Percentiles rank a stretch among this genome's conserved stretches.
Evolutionary conservation across 495 filamentous ascomycete genomes (phyloP).

Genomic region (Daldinia childiae): DNA sequence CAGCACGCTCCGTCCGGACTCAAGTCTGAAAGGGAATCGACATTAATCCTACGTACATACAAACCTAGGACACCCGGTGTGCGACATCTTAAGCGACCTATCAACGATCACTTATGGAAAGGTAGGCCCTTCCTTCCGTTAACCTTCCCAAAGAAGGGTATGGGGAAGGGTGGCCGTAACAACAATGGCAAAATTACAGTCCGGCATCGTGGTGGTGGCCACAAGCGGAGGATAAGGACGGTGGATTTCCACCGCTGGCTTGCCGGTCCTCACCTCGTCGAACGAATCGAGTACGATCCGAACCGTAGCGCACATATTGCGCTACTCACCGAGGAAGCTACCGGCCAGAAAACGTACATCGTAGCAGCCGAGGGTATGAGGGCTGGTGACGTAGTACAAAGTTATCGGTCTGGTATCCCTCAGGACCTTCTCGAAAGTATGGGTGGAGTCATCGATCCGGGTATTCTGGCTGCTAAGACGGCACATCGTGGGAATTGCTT

Average conservation of each 20-base stretch:
- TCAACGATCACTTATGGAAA: constrained; percentile 97
- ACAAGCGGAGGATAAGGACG: constrained; percentile 87
- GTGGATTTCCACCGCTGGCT: constrained; percentile 83
- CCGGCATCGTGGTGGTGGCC: constrained; percentile 88
- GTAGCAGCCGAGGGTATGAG: constrained; percentile 92
- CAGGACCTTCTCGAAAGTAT: constrained; percentile 83
- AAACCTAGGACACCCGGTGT: constrained; percentile 95
- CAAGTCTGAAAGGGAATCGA: constrained; percentile 48
- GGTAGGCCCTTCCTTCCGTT: constrained; percentile 82
- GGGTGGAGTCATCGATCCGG: constrained; percentile 90
- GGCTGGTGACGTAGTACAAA: constrained; percentile 89
- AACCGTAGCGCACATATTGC: constrained; percentile 94
- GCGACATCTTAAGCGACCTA: constrained; percentile 86
- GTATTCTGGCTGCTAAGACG: constrained; percentile 93
- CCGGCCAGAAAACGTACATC: constrained; percentile 81
- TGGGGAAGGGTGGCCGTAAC: constrained; percentile 91
- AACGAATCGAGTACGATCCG: constrained; percentile 95
- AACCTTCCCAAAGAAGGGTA: constrained; percentile 90
- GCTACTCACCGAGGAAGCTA: constrained; percentile 75
- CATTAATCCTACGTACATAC: constrained; percentile 76
- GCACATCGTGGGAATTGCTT: constrained; percentile 95
- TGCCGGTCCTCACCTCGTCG: constrained; percentile 83
- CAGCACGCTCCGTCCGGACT: constrained; percentile 6
- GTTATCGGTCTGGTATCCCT: constrained; percentile 88
- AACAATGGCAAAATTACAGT: constrained; percentile 85